Base-by-base conservation (phyloP, 2,329 filamentous ascomycete species). In the Corynespora cassiicola region DNA sequence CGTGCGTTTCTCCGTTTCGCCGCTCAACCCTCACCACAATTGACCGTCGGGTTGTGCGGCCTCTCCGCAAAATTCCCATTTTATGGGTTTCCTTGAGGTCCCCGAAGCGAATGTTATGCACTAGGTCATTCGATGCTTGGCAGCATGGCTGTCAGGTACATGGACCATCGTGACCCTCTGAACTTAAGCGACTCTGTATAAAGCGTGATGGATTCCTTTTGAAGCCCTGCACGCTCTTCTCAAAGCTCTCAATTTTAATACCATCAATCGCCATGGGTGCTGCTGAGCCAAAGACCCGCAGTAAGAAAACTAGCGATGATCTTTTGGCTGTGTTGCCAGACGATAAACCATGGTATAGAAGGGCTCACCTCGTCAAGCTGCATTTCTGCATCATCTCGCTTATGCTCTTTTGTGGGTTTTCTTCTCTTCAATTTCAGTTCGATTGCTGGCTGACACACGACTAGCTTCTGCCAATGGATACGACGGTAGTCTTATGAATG, bases 401-500 rank as follows among this genome's bases (percentile, higher is more conserved):
- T 11, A 22, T 36, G 2, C 11, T 39, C 12, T 45, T 45, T 18
- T 45, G 36, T 39, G 18, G 18, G 40, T 39, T 16, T 15, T 5
- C 15, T 19, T 5, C 17, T 27, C 11, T n/a, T 7, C 1, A 16
- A n/a, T n/a, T 10, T 8, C 10, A 2, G 3, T 3, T 33, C n/a
- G 11, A 27, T 10, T n/a, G n/a, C 16, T 20, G 20, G 25, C 33
- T 33, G 23, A 31, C 18, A 31, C 18, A 10, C 6, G 17, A 17
- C 3, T 12, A 45, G 45, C 42, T 7, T 44, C 53, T 3, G 46
- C 56, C 21, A 61, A 59, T 31, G 59, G 61, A 1, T 65, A 55
- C 32, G 61, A 63, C 24, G 57, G 55, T 35, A 46, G 15, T 30
- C n/a, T 65, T 20, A 60, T 63, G 50, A 60, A 60, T 20, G 57